Evolutionary conservation across 139 green algal genomes (phyloP).

Genomic region (Helicosporidium sp.): DNA sequence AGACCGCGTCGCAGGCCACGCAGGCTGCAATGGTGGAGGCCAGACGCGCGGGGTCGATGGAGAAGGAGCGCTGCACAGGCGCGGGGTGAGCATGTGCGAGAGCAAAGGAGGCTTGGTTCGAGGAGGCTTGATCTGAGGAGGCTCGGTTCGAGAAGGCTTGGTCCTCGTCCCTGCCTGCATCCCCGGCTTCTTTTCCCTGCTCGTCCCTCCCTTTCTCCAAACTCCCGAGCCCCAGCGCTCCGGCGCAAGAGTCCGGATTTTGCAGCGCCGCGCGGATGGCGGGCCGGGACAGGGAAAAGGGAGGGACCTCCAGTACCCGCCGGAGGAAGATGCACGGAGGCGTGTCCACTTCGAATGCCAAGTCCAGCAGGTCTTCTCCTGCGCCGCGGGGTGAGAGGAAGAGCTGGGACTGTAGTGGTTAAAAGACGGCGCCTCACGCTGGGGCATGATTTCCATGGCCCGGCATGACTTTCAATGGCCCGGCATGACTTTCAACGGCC

Average conservation of each 20-base stretch:
- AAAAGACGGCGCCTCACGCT: neutral
- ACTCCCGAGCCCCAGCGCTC: no score
- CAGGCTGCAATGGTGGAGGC: constrained; percentile 5
- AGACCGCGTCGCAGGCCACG: constrained; percentile 1
- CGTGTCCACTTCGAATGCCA: constrained; percentile 37
- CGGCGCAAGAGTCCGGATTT: no score
- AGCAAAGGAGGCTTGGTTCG: no score
- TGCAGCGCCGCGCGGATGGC: constrained; percentile 21
- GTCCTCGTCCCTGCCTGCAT: no score
- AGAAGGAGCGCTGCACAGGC: constrained; percentile 1
- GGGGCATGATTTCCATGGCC: neutral
- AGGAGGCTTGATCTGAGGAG: no score
- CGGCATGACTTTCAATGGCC: neutral
- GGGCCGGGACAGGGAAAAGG: constrained; percentile 9
- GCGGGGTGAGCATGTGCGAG: neutral
- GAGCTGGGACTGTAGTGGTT: constrained; percentile 11
- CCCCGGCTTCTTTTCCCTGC: no score
- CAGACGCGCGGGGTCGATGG: no score
- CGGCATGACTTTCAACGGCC: no score
- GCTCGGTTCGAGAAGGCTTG: no score
- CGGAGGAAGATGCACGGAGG: constrained; percentile 51
- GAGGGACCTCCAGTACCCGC: constrained; percentile 24
- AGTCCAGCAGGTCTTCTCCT: constrained; percentile 42
- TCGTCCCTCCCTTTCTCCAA: no score
- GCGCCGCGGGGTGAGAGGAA: neutral